Base-by-base conservation (phyloP, 495 filamentous ascomycete genomes). In the Entonaema liquescens region DNA sequence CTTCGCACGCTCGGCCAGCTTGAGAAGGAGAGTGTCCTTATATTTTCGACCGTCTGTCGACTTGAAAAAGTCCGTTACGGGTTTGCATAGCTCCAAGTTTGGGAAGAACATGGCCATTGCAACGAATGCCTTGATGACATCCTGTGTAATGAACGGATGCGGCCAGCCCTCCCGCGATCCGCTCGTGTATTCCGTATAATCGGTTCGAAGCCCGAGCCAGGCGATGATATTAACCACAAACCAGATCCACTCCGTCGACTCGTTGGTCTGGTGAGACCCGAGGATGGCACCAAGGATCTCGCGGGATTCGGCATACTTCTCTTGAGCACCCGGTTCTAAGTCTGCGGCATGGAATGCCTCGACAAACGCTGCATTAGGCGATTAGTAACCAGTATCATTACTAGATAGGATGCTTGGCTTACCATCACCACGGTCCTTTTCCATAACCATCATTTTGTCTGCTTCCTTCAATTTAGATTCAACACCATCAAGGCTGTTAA, bases 21-120 rank as follows among this genome's bases (percentile, higher is more conserved):
- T 79, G 29, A 82, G 74, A 5, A 85, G 66, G 23, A 73, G 52
- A 23, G 77, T 80, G 23, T 79, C 42, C 54, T 77, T 80, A 69
- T 81, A 79, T 19, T 62, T 38, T 15, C 49, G 54, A 0, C 80
- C 78, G 5, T 77, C 42, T 19, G 78, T 59, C 0, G 76, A 79
- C 19, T 69, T 50, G 19, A 83, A 71, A 62, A 80, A 83, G 25
- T 68, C 58, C 0, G 56, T 65, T 21, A 73, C 65, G 15, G 77
- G 66, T n/a, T 67, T 59, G 13, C 73, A 74, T 15, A 74, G 59
- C 8, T 68, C 66, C 12, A 77, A 25, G 8, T 73, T 63, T 2
- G 78, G 79, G 65, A 83, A 84, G 76, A 83, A 85, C 21, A 83
- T 67, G 0, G 72, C 73, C 74, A 83, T 80, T 23, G 66, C 70